Conservation (phyloP, 352 stramenopile species). For the Bremia lactucae region DNA sequence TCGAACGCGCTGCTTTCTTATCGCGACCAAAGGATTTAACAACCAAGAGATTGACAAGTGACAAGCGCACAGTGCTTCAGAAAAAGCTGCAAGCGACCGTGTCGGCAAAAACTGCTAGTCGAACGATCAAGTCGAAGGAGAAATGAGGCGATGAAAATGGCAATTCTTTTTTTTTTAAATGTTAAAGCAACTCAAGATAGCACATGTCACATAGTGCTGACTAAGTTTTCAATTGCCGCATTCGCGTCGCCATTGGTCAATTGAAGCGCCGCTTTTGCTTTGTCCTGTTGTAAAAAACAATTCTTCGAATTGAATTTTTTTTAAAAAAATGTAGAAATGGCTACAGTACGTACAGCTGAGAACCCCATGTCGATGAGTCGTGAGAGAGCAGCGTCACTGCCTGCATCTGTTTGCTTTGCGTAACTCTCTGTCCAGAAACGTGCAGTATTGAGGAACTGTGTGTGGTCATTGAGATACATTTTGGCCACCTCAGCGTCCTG, state of each 20-base stretch:
- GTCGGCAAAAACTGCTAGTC: conserved; percentile 32
- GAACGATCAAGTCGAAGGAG: conserved; percentile 40
- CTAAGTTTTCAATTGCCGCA: conserved; percentile 74
- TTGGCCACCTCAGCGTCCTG: conserved; percentile 93
- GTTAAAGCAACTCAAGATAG: not conserved
- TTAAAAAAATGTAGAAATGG: not conserved
- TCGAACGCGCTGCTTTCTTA: conserved; percentile 46
- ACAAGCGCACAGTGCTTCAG: conserved; percentile 58
- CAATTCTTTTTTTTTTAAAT: too few species aligned
- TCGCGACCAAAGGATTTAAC: conserved; percentile 17
- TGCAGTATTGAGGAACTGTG: conserved; percentile 89
- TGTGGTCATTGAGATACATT: conserved; percentile 91
- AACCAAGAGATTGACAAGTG: conserved; percentile 28
- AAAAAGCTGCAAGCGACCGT: conserved; percentile 66
- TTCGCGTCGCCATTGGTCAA: conserved; percentile 78
- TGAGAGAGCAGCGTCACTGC: conserved; percentile 46
- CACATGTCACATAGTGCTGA: conserved; percentile 55
- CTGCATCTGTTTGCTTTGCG: conserved; percentile 58
- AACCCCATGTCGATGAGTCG: conserved; percentile 85
- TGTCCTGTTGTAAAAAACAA: conserved; percentile 24
- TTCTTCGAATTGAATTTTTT: not conserved
- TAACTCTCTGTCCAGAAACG: conserved; percentile 95
- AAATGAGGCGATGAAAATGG: too few species aligned
- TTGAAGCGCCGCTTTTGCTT: conserved; percentile 54
- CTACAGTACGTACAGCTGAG: conserved; percentile 28